Evolutionary conservation across 306 rosid genomes (phyloP).

Genomic region (Cucurbita argyrosperma): DNA sequence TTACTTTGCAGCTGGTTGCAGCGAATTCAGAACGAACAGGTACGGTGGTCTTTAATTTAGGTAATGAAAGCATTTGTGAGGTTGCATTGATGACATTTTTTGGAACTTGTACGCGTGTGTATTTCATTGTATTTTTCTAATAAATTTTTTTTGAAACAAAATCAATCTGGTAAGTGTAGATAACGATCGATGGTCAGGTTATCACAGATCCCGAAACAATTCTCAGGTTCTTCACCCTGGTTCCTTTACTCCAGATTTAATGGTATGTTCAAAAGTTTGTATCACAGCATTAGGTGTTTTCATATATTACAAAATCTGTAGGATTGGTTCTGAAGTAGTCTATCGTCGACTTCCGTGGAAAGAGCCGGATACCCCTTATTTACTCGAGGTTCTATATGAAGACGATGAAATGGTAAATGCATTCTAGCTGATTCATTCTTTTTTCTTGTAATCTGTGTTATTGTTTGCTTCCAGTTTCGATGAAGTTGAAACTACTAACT

Average conservation of each 20-base stretch:
- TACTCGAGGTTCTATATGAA: constrained; percentile 50
- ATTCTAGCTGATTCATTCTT: neutral
- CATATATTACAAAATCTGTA: constrained; percentile 5
- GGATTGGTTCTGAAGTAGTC: constrained; percentile 48
- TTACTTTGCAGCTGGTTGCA: constrained; percentile 71
- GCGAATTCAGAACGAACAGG: constrained; percentile 74
- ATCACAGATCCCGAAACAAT: constrained; percentile 45
- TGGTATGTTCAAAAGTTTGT: neutral
- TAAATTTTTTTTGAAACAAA: neutral
- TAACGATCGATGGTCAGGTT: constrained; percentile 42
- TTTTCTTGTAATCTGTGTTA: constrained; percentile 3
- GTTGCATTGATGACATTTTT: neutral
- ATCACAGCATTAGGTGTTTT: neutral
- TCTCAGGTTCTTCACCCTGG: constrained; percentile 36
- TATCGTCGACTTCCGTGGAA: constrained; percentile 88
- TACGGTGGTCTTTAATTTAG: constrained; percentile 16
- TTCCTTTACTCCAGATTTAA: neutral
- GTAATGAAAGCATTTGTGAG: neutral
- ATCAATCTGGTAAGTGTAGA: constrained; percentile 31
- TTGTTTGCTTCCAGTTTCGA: constrained; percentile 1
- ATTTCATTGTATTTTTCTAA: neutral
- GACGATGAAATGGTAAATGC: constrained; percentile 64
- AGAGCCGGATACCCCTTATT: constrained; percentile 68
- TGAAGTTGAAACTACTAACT: constrained; percentile 4
- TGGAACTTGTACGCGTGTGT: neutral